A percentile compares a stretch with the other conserved stretches of the same genome.
Conservation (phyloP, 75 land plant species). For the Picea sitchensis region DNA sequence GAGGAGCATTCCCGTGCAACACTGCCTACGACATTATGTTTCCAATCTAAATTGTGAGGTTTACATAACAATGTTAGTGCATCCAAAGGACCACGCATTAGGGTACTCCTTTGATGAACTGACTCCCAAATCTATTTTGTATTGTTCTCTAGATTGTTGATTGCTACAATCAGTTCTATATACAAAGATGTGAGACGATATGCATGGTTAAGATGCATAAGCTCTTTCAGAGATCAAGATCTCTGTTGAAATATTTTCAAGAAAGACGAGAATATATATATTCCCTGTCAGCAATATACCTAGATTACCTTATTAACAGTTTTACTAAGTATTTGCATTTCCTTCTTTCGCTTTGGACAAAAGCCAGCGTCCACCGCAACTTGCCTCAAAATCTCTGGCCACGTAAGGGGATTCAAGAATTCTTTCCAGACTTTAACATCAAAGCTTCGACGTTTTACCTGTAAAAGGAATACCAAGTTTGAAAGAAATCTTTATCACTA, state of each 20-base stretch:
- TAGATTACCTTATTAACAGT: constrained; percentile 4
- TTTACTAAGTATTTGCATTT: not conserved
- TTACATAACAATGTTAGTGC: too few species aligned
- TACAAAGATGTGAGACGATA: too few species aligned
- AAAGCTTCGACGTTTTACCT: constrained; percentile 44
- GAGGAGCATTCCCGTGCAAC: too few species aligned
- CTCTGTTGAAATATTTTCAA: not conserved
- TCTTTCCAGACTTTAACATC: constrained; percentile 43
- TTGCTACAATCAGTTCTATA: too few species aligned
- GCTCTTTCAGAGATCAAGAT: not conserved
- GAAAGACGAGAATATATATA: not conserved
- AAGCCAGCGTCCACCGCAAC: constrained; percentile 70
- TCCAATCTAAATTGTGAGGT: too few species aligned
- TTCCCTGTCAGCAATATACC: not conserved
- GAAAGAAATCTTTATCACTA: not conserved
- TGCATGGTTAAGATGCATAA: too few species aligned
- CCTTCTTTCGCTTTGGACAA: constrained; percentile 41
- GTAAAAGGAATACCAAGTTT: not conserved
- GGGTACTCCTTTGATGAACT: too few species aligned
- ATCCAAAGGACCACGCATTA: too few species aligned
- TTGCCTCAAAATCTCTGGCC: constrained; percentile 76
- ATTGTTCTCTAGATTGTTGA: too few species aligned
- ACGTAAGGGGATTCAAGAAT: constrained; percentile 63
- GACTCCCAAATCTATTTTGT: too few species aligned
- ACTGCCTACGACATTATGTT: too few species aligned